A percentile compares a stretch with the other conserved stretches of the same genome.
Evolutionary conservation across 2,329 filamentous ascomycete species (phyloP).

Genomic region (Basipetospora chlamydospora): DNA sequence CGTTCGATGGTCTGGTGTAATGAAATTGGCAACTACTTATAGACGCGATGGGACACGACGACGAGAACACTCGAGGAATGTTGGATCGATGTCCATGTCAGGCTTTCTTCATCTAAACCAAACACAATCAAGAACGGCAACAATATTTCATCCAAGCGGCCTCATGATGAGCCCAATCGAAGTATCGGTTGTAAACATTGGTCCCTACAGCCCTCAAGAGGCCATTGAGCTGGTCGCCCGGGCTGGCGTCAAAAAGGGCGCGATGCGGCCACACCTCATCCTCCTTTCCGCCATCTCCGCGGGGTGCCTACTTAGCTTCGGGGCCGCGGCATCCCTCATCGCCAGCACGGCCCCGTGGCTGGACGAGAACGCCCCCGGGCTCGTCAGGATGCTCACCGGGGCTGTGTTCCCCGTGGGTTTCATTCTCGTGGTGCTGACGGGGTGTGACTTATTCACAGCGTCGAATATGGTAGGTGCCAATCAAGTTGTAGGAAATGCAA

Average conservation of each 20-base stretch:
- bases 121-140: no score
- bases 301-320: constrained; percentile 36
- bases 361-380: constrained; percentile 29
- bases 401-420: constrained; percentile 34
- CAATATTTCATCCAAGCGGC: no score
- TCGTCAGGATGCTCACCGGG: constrained; percentile 28
- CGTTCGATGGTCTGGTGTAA: no score
- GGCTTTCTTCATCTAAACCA: no score
- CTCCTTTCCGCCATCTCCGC: constrained; percentile 36
- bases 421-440: constrained; percentile 31
- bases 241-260: constrained; percentile 34
- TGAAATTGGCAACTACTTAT: no score
- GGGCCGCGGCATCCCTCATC: constrained; percentile 29
- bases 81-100: no score
- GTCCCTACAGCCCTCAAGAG: constrained; percentile 28
- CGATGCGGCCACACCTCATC: constrained; percentile 36
- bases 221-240: constrained; percentile 34
- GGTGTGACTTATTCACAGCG: constrained; percentile 32
- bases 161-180: no score
- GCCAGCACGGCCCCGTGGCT: constrained; percentile 31
- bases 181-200: no score
- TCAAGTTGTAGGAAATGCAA: no score
- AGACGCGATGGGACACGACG: no score
- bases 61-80: no score
- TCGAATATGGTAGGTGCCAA: constrained; percentile 27